Evolutionary conservation across 1,139 yeast species (phyloP).

Genomic region (Torulaspora pretoriensis): DNA sequence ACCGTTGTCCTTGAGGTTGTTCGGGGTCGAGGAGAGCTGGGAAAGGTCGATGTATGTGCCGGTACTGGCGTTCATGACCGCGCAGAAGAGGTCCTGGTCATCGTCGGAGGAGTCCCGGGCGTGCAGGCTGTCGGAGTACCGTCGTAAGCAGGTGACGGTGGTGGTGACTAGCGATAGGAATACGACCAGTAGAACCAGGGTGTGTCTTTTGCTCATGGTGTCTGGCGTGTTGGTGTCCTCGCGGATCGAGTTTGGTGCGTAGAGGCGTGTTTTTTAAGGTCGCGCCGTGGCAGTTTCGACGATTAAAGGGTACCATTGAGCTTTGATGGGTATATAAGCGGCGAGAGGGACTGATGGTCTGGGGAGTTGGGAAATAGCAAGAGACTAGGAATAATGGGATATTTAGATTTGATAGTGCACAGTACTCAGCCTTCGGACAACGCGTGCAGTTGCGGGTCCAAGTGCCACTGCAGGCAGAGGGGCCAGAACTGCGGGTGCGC

Average conservation of each 20-base stretch:
- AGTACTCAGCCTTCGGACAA: constrained; percentile 4
- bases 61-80: constrained; percentile 33
- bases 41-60: constrained; percentile 36
- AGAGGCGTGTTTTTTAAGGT: no score
- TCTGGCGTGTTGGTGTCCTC: background rate
- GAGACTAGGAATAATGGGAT: no score
- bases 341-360: no score
- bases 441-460: constrained; percentile 10
- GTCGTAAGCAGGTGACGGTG: constrained; percentile 4
- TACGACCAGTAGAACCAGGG: background rate
- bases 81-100: constrained; percentile 28
- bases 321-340: no score
- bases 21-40: constrained; percentile 31
- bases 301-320: no score
- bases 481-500: constrained; percentile 12
- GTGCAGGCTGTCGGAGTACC: background rate
- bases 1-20: constrained; percentile 13
- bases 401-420: background rate
- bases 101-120: constrained; percentile 4
- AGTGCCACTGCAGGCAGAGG: constrained; percentile 9
- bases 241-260: no score
- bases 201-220: background rate
- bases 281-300: no score
- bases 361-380: no score
- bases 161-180: constrained; percentile 3